Base-by-base conservation (phyloP, 495 filamentous ascomycete species). In the Thozetella sp. region DNA sequence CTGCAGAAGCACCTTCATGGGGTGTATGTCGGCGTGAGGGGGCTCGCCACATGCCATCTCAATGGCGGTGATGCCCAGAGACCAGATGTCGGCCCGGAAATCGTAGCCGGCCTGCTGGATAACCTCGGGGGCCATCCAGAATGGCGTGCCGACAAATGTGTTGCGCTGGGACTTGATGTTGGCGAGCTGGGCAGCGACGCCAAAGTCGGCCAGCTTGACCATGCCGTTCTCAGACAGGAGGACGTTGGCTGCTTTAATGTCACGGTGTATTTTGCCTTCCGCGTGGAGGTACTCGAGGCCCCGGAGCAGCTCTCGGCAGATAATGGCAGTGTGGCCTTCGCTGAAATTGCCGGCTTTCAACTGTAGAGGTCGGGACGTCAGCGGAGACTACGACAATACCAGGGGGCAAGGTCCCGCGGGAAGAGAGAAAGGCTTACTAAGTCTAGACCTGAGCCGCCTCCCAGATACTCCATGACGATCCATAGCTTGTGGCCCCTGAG, bases 101-200 rank as follows among this genome's bases (percentile, higher is more conserved):
- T 97, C 93, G 64, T 99, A 98, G 25, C 95, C 95, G 55, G 90
- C 86, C 77, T 98, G 94, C 74, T 97, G 90, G 64, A 99, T 99
- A 19, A 99, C 95, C 71, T 99, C 95, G 9, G 95, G 95, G 3
- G 95, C 95, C 95, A 99, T 99, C 95, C 95, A 99, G 77, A 96
- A 99, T 0, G 95, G 95, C 2, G 95, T 99, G 9, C 95, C 95
- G n/a, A 99, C 95, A 67, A 99, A 98, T 0, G 95, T 99, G 66
- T 97, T 96, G 23, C 95, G 90, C 77, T 97, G 93, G 9, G 95
- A 97, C 76, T 97, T 98, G 72, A 97, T 97, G 73, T 97, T 96
- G 59, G 92, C 93, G 57, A 99, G 82, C 69, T 99, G 95, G 15
- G 94, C 95, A 10, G 95, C 95, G 26, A 99, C 95, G 51, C 95